A percentile compares a stretch with the other conserved stretches of the same genome.
These are phyloP conservation scores for Coemansia sp. DNA, from an alignment of 192 early-diverging fungal species.

Conservation along the genomic window DNA sequence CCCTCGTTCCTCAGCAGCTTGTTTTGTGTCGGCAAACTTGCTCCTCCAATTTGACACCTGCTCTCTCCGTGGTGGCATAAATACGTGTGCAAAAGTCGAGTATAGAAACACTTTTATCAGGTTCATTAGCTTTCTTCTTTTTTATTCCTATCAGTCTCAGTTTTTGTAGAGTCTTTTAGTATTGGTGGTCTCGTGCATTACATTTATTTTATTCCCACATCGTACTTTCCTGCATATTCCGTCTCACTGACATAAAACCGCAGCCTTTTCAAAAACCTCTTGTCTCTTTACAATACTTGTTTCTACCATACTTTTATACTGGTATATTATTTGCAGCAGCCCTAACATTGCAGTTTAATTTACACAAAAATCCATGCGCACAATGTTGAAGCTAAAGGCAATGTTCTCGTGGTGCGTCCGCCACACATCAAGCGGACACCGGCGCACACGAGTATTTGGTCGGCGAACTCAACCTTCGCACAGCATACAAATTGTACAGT, in stretches of 20 bases:
- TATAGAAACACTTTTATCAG: background rate
- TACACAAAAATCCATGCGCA: background rate
- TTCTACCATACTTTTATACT: background rate
- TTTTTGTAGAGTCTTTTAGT: background rate
- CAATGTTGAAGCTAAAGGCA: conserved; percentile 24
- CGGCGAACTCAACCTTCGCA: conserved; percentile 11
- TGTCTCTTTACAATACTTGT: background rate
- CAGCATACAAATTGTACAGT: background rate
- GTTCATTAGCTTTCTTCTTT: background rate
- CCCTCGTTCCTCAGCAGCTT: background rate
- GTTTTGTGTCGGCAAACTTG: background rate
- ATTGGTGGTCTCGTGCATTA: background rate
- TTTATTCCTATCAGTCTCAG: background rate
- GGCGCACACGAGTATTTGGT: conserved; percentile 26
- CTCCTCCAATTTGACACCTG: background rate
- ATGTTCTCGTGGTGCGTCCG: conserved; percentile 37
- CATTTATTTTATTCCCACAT: conserved; percentile 3
- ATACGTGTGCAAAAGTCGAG: background rate
- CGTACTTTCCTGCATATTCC: conserved; percentile 3
- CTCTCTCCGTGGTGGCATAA: background rate
- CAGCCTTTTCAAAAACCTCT: background rate
- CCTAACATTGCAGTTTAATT: too few relatives aligned
- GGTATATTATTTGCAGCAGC: too few relatives aligned
- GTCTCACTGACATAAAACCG: background rate
- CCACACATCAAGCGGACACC: conserved; percentile 13